Evolutionary conservation across 805 yeast species (phyloP).

Genomic region (Lachancea dasiensis): DNA sequence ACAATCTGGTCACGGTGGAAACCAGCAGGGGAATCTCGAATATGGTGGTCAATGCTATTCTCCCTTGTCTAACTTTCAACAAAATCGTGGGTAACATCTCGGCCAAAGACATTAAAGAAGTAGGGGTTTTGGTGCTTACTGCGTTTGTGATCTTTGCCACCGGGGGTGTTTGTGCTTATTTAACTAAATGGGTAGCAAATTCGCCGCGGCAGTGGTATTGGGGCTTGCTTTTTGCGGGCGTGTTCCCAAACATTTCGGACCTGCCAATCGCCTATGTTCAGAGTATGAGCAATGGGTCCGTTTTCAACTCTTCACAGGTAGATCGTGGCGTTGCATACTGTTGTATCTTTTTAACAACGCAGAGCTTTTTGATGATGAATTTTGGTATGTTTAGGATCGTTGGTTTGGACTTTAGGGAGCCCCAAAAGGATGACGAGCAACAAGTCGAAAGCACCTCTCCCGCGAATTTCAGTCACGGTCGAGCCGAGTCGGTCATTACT

Average conservation of each 20-base stretch:
- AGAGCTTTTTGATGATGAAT: conserved; percentile 63
- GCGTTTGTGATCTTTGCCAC: conserved; percentile 39
- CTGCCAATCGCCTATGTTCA: conserved; percentile 80
- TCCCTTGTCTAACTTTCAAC: conserved; percentile 72
- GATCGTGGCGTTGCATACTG: conserved; percentile 74
- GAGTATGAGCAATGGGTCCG: conserved; percentile 57
- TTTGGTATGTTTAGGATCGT: conserved; percentile 68
- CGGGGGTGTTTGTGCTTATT: conserved; percentile 40
- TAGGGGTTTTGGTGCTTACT: conserved; percentile 58
- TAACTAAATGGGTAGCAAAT: conserved; percentile 44
- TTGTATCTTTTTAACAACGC: conserved; percentile 63
- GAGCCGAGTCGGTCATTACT: too few species aligned
- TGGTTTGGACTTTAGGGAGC: conserved; percentile 57
- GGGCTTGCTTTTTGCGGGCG: conserved; percentile 64
- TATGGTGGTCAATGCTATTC: conserved; percentile 56
- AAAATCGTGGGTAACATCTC: conserved; percentile 63
- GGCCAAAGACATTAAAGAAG: conserved; percentile 59
- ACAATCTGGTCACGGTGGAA: conserved; percentile 58
- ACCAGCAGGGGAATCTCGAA: conserved; percentile 66
- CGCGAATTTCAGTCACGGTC: too few species aligned
- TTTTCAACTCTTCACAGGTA: conserved; percentile 50
- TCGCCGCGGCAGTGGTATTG: conserved; percentile 73
- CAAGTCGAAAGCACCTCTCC: background rate
- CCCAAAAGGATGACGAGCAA: conserved; percentile 17
- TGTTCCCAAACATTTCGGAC: conserved; percentile 75